Base-by-base conservation (phyloP, 768 basidiomycete genomes). In the Kwoniella sp. region DNA sequence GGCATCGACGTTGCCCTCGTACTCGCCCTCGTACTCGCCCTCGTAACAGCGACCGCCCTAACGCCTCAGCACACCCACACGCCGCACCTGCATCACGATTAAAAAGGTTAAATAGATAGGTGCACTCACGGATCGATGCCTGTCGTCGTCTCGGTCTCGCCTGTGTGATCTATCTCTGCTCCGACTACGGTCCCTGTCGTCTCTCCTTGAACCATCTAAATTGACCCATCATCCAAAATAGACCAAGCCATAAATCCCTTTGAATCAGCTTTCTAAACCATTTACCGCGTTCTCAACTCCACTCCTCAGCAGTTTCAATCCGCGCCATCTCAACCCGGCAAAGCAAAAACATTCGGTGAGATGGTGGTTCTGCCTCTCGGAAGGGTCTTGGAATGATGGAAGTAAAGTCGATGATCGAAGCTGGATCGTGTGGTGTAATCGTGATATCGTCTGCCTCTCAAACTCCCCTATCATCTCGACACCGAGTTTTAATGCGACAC, bases 71-170 rank as follows among this genome's bases (percentile, higher is more conserved):
- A 46, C 48, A 21, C 47, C 46, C 60, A 27, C 48, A 25, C 54
- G 13, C 54, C 46, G 26, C 27, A 37, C 60, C 49, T 30, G 58
- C 21, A 49, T 9, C 52, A 9, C 15, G 19, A n/a, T 46, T 40
- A 10, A 6, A 44, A 33, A 33, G 33, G n/a, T n/a, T n/a, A 33
- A 21, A 3, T 19, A 30, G 55, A 21, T 24, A 46, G 22, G 37
- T 33, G 50, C 85, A 81, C 58, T 90, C 89, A 65, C 88, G 83
- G 71, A 83, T 80, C 74, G 81, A 60, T 77, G 76, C 68, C 82
- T 69, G 68, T 82, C 77, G 58, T 77, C 74, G 37, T 76, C 72
- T 55, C 77, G 67, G 48, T 77, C 68, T 36, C 68, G 79, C 52
- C 78, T 74, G 40, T 78, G 40, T 44, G 40, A 71, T 50, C 73